Evolutionary conservation across 2,329 filamentous ascomycete species (phyloP).

Genomic region (Colletotrichum incanum): DNA sequence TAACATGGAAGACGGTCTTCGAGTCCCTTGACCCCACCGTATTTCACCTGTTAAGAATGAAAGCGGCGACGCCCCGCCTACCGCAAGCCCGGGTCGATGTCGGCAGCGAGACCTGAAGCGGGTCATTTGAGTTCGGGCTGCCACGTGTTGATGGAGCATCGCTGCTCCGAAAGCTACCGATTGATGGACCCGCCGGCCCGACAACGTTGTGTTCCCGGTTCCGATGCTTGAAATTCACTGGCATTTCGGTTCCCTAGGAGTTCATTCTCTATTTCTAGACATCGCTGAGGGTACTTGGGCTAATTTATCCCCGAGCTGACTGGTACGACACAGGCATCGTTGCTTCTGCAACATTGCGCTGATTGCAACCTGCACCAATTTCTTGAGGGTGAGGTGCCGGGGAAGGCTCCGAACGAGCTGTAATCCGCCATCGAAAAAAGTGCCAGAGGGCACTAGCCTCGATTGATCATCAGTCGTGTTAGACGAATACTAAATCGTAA

Average conservation of each 20-base stretch:
- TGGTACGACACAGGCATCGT: not conserved
- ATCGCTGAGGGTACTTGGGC: not conserved
- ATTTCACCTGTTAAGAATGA: not conserved
- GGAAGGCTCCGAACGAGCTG: not conserved
- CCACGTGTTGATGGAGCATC: constrained; percentile 35
- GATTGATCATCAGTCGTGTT: not conserved
- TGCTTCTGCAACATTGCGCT: not conserved
- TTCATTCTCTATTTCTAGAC: not conserved
- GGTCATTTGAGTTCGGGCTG: constrained; percentile 19
- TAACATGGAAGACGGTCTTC: not conserved
- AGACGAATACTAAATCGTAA: not conserved
- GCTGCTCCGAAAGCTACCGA: constrained; percentile 23
- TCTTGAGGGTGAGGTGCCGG: not conserved
- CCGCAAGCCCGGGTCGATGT: constrained; percentile 19
- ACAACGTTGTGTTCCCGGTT: too few species aligned
- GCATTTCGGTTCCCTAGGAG: too few species aligned
- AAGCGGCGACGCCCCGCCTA: constrained; percentile 8
- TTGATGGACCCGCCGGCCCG: not conserved
- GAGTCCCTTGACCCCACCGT: not conserved
- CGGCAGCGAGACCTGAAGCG: constrained; percentile 20
- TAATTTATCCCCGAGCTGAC: not conserved
- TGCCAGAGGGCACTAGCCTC: too few species aligned
- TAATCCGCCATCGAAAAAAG: not conserved
- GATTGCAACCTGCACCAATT: not conserved
- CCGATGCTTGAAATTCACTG: not conserved